These are phyloP conservation scores for Beauveria caledonica DNA, from an alignment of 2,329 filamentous ascomycete species.

Conservation along the genomic window DNA sequence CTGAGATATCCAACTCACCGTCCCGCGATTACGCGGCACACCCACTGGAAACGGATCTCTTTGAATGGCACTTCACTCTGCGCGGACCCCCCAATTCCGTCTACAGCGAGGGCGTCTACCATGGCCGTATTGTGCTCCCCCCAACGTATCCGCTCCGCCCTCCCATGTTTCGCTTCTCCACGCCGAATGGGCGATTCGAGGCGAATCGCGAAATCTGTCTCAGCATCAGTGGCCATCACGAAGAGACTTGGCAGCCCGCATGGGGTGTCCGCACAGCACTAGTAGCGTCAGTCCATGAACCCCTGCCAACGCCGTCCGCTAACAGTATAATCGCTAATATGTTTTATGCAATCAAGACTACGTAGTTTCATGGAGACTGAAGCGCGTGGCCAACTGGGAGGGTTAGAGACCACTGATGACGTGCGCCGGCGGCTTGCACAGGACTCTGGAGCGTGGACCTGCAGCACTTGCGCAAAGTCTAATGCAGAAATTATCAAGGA, in stretches of 20 bases:
- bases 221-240: constrained; percentile 87
- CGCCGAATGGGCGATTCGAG: constrained; percentile 87
- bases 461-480: constrained; percentile 58
- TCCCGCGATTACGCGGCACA: constrained; percentile 79
- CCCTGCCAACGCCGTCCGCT: too few species aligned
- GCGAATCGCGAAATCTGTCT: constrained; percentile 96
- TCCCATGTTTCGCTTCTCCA: constrained; percentile 91
- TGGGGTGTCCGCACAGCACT: constrained; percentile 93
- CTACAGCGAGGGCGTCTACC: constrained; percentile 79
- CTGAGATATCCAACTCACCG: constrained; percentile 71
- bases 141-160: constrained; percentile 85
- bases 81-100: constrained; percentile 74
- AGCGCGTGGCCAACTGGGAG: constrained; percentile 79
- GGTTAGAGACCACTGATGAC: constrained; percentile 65
- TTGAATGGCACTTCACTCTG: constrained; percentile 99
- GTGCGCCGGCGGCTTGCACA: constrained; percentile 62
- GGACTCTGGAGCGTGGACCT: constrained; percentile 59
- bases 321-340: background rate
- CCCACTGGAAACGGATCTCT: constrained; percentile 82
- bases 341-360: constrained; percentile 35
- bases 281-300: constrained; percentile 37
- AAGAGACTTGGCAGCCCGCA: constrained; percentile 97
- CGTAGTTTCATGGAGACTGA: constrained; percentile 91
- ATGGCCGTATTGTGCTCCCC: constrained; percentile 88
- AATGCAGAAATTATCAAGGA: constrained; percentile 70